phyloP scores from a whole-genome alignment of 805 yeast species.

The Pichia ethanolica region DNA sequence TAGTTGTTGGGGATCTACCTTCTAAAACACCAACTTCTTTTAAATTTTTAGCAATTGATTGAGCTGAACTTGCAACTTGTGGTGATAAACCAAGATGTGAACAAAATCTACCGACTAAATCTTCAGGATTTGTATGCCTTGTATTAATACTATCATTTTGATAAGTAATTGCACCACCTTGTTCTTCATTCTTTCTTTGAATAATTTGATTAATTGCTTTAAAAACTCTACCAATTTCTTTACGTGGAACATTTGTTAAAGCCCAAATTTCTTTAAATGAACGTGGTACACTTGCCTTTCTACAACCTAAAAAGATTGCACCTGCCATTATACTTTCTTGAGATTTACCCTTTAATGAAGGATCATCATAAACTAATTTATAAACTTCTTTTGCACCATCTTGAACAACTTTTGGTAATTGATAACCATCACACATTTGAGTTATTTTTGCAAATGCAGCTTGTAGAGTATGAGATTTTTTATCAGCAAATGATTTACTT shows the following conservation, averaged over 20 bases:
- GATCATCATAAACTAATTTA: slow-evolving; percentile 83
- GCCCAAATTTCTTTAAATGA: slow-evolving; percentile 96
- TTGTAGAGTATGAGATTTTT: slow-evolving; percentile 78
- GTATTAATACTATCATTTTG: slow-evolving; percentile 50
- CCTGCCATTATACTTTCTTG: slow-evolving; percentile 96
- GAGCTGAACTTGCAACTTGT: slow-evolving; percentile 86
- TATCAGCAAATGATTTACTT: slow-evolving; percentile 75
- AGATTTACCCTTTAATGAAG: slow-evolving; percentile 79
- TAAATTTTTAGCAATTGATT: slow-evolving; percentile 81
- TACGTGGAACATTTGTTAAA: slow-evolving; percentile 84
- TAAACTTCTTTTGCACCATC: slow-evolving; percentile 97
- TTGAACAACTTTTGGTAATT: slow-evolving; percentile 88
- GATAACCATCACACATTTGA: slow-evolving; percentile 95
- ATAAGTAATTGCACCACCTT: slow-evolving; percentile 35
- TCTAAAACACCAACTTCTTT: slow-evolving; percentile 90
- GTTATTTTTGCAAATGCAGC: slow-evolving; percentile 87
- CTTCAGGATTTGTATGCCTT: slow-evolving; percentile 87
- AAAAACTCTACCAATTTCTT: slow-evolving; percentile 89
- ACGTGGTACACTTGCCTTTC: slow-evolving; percentile 89
- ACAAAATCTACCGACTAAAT: slow-evolving; percentile 90
- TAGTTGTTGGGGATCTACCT: slow-evolving; percentile 94
- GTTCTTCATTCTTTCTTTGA: slow-evolving; percentile 45
- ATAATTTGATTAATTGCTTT: slow-evolving; percentile 63
- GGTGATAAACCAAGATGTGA: slow-evolving; percentile 85
- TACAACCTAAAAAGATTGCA: slow-evolving; percentile 87